A percentile compares a stretch with the other conserved stretches of the same genome.
Evolutionary conservation across 345 rosid species (phyloP).

Genomic region (Eucalyptus marginata): DNA sequence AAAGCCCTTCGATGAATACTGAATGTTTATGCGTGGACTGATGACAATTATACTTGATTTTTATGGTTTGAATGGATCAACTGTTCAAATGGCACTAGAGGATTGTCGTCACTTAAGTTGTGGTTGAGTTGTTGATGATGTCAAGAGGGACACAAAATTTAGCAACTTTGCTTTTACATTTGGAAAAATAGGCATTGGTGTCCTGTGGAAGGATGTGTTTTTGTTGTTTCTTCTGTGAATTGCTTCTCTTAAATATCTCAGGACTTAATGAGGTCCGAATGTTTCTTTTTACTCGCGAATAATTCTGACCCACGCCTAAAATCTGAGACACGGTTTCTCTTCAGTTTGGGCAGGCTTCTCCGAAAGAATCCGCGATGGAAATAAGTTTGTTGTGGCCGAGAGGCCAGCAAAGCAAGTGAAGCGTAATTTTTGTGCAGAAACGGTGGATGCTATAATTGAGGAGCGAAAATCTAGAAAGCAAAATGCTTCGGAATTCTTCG

Average conservation of each 20-base stretch:
- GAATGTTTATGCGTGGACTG: not conserved
- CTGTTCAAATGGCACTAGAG: not conserved
- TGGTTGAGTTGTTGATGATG: not conserved
- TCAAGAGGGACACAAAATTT: not conserved
- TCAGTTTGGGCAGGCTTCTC: slow-evolving; percentile 98
- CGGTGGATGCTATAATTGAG: slow-evolving; percentile 50
- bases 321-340: not conserved
- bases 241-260: not conserved
- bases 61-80: not conserved
- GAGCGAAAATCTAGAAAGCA: slow-evolving; percentile 57
- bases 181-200: not conserved
- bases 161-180: not conserved
- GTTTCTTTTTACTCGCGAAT: not conserved
- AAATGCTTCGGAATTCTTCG: slow-evolving; percentile 53
- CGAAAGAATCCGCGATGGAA: slow-evolving; percentile 71
- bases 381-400: slow-evolving; percentile 80
- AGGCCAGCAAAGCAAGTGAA: slow-evolving; percentile 42
- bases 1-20: not conserved
- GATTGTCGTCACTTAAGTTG: not conserved
- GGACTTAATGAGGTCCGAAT: not conserved
- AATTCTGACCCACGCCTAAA: not conserved
- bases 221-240: not conserved
- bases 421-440: slow-evolving; percentile 49
- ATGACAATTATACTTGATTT: not conserved
- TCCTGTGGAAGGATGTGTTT: not conserved